Evolutionary conservation across 345 rosid species (phyloP).

Genomic region (Boechera retrofracta): DNA sequence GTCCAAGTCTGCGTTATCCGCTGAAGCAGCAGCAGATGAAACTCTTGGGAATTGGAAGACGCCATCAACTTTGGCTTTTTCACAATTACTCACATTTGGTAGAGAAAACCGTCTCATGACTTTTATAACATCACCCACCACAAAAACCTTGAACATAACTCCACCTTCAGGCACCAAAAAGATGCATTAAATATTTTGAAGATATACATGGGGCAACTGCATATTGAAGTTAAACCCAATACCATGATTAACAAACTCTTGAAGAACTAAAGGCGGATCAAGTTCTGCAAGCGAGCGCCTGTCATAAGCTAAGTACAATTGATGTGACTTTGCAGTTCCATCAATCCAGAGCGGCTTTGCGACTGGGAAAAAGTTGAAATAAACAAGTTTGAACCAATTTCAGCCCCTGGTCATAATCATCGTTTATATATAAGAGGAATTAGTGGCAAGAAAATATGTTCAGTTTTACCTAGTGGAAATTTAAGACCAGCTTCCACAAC

Average conservation of each 20-base stretch:
- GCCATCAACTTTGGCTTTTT: constrained; percentile 63
- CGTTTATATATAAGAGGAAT: background rate
- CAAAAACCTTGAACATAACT: constrained; percentile 78
- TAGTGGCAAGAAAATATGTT: background rate
- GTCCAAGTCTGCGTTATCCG: constrained; percentile 87
- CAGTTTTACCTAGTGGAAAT: constrained; percentile 72
- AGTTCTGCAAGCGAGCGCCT: constrained; percentile 72
- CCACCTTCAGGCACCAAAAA: constrained; percentile 61
- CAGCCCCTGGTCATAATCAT: background rate
- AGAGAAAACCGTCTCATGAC: constrained; percentile 87
- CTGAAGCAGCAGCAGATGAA: constrained; percentile 89
- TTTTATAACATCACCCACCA: constrained; percentile 84
- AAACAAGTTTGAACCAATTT: background rate
- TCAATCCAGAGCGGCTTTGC: constrained; percentile 94
- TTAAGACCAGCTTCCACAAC: constrained; percentile 75
- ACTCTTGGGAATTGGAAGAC: constrained; percentile 79
- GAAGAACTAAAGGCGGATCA: constrained; percentile 86
- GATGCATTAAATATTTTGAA: background rate
- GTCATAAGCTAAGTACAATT: constrained; percentile 82
- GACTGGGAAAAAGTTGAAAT: constrained; percentile 51
- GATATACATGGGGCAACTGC: background rate
- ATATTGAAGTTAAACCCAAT: constrained; percentile 25
- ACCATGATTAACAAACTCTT: constrained; percentile 99
- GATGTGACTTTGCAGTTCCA: constrained; percentile 92
- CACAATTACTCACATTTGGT: constrained; percentile 69